These are phyloP conservation scores for Xylaria polymorpha DNA, from an alignment of 2,329 filamentous ascomycete genomes.

Conservation along the genomic window DNA sequence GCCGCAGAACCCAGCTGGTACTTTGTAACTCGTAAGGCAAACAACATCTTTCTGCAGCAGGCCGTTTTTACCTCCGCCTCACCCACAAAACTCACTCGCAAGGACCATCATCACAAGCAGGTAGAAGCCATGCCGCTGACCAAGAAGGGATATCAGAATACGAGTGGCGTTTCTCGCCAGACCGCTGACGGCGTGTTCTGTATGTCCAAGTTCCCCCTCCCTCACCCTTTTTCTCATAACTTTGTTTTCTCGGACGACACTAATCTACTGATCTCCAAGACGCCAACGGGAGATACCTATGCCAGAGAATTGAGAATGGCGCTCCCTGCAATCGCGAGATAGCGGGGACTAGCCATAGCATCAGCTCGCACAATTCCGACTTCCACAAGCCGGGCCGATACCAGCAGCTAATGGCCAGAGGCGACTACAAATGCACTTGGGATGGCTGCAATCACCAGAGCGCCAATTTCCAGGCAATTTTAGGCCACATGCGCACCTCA, in stretches of 20 bases:
- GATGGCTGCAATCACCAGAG: constrained; percentile 16
- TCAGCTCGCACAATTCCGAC: constrained; percentile 23
- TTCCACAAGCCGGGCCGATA: constrained; percentile 15
- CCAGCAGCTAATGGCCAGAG: not conserved
- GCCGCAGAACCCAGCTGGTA: not conserved
- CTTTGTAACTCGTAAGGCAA: not conserved
- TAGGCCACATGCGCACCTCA: constrained; percentile 4
- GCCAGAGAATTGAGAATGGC: constrained; percentile 15
- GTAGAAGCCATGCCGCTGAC: constrained; percentile 18
- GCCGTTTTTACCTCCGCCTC: not conserved
- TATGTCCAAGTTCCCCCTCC: not conserved
- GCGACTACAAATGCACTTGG: not conserved
- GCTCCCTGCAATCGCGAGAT: constrained; percentile 15
- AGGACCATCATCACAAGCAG: not conserved
- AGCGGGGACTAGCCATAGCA: not conserved
- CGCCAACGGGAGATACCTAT: constrained; percentile 19
- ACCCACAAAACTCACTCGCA: not conserved
- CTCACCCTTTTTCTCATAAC: too few relatives aligned
- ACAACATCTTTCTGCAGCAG: not conserved
- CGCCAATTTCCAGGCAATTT: constrained; percentile 6
- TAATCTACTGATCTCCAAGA: constrained; percentile 7
- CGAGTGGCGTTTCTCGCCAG: constrained; percentile 6
- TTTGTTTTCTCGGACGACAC: not conserved
- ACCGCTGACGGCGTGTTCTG: constrained; percentile 22
- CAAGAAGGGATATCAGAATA: constrained; percentile 2